Percentiles rank a stretch among this genome's conserved stretches.
Conservation (phyloP, 2,329 filamentous ascomycete species). For the Daldinia sp. region DNA sequence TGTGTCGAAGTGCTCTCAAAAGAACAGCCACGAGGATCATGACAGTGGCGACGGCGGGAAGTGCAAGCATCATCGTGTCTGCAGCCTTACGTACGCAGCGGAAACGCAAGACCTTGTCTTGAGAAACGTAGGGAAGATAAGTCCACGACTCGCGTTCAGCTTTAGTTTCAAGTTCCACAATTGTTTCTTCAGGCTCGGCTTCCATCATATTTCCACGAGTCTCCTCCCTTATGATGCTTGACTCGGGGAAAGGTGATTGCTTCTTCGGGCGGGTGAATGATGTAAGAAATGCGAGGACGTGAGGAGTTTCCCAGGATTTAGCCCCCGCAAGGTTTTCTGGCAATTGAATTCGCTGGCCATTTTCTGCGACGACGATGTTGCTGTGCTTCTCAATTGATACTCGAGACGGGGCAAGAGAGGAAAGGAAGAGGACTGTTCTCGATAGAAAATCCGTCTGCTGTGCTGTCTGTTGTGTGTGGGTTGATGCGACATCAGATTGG, state of each 20-base stretch:
- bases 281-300: constrained; percentile 41
- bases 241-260: constrained; percentile 45
- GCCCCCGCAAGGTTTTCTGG: constrained; percentile 37
- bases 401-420: constrained; percentile 19
- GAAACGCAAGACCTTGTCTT: constrained; percentile 44
- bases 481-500: constrained; percentile 27
- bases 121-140: constrained; percentile 46
- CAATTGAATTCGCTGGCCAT: constrained; percentile 35
- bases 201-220: constrained; percentile 44
- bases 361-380: constrained; percentile 30
- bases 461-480: constrained; percentile 20
- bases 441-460: constrained; percentile 11
- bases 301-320: constrained; percentile 40
- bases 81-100: constrained; percentile 46
- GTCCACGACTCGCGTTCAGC: constrained; percentile 46
- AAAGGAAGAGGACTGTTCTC: constrained; percentile 11
- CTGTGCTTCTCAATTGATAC: constrained; percentile 27
- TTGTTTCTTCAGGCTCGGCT: constrained; percentile 45
- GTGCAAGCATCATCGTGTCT: constrained; percentile 45
- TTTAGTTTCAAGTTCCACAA: constrained; percentile 49
- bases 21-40: constrained; percentile 44
- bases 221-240: constrained; percentile 49
- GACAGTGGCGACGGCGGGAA: constrained; percentile 42
- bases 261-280: constrained; percentile 42
- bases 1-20: constrained; percentile 42